Base-by-base conservation (phyloP, 208 protist genomes). In the Leishmania amazonensis region DNA sequence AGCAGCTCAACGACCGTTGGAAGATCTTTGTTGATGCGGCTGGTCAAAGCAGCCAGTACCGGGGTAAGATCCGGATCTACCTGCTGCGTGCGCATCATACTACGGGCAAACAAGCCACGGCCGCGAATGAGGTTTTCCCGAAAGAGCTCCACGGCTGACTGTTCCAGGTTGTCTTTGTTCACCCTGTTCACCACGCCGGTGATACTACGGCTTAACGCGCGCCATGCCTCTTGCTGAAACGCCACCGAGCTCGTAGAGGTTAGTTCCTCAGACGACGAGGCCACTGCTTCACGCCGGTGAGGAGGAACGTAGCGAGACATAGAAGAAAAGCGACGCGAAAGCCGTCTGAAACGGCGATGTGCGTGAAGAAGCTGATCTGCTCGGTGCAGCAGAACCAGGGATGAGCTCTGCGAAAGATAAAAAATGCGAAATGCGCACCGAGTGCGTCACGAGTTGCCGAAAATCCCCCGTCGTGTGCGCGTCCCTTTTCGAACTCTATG, bases 121-220 rank as follows among this genome's bases (percentile, higher is more conserved):
- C 99, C 99, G 65, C 99, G 94, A 0, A 99, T 89, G 15, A 99
- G 85, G 86, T 99, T 99, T 81, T 99, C 99, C 19, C 86, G 88
- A 84, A 99, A 99, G 17, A 99, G 83, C 79, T 99, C 98, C 11
- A 89, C 89, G 31, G 98, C 89, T 35, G 99, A 97, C 42, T 98
- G 75, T 84, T 95, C 86, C 9, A 99, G 87, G 74, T 99, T 99
- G n/a, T 91, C 79, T 4, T 86, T 84, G 87, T 96, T 99, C 35
- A 99, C 95, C 78, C 98, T 99, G 90, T 99, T 99, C 1, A 99
- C 88, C 6, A 99, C 88, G 54, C 98, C 98, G 60, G 99, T 99
- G 76, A 99, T 98, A 65, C 89, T 97, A 80, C 99, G 99, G 62
- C 93, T 95, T 1, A 99, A 91, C 3, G 98, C 98, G 73, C 99